Conservation (phyloP, 352 stramenopile genomes). For the Thraustochytrium striatum region DNA sequence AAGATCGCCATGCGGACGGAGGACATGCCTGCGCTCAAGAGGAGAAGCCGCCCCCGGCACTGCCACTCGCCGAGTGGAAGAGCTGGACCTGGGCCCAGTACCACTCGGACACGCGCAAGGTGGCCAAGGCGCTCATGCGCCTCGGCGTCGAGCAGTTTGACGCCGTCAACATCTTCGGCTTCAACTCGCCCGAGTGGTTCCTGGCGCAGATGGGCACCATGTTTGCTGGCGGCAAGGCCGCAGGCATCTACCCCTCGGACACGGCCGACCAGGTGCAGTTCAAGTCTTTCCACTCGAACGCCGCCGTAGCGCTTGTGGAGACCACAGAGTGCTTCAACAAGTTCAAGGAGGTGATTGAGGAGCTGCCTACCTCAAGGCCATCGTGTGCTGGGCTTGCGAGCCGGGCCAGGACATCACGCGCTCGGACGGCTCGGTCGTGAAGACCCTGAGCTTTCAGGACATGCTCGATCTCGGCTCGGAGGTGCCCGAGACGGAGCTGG, state of each 20-base stretch:
- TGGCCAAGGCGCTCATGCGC: conserved; percentile 69
- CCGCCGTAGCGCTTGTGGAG: conserved; percentile 69
- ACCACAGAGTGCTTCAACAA: conserved; percentile 66
- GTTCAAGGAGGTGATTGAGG: conserved; percentile 63
- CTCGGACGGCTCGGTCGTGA: conserved; percentile 32
- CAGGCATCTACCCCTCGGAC: conserved; percentile 77
- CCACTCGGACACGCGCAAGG: conserved; percentile 63
- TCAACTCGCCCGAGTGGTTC: conserved; percentile 77
- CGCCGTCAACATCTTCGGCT: conserved; percentile 70
- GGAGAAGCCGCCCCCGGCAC: neutral
- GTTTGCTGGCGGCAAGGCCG: conserved; percentile 67
- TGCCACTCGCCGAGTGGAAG: conserved; percentile 35
- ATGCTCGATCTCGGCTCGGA: conserved; percentile 51
- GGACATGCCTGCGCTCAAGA: neutral
- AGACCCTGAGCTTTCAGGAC: conserved; percentile 51
- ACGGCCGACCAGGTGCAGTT: conserved; percentile 66
- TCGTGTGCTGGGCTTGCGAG: conserved; percentile 64
- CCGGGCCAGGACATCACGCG: conserved; percentile 52
- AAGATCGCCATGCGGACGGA: conserved; percentile 52
- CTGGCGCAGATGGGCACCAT: conserved; percentile 71
- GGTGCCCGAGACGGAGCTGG: conserved; percentile 10
- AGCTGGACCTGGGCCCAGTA: conserved; percentile 63
- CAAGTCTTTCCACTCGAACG: conserved; percentile 67
- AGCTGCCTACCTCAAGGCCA: conserved; percentile 67
- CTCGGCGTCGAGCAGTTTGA: conserved; percentile 67